Evolutionary conservation across 2,329 filamentous ascomycete species (phyloP), one percentile per base, ranked within the genome.

Genomic region (Stachybotrys chartarum): DNA sequence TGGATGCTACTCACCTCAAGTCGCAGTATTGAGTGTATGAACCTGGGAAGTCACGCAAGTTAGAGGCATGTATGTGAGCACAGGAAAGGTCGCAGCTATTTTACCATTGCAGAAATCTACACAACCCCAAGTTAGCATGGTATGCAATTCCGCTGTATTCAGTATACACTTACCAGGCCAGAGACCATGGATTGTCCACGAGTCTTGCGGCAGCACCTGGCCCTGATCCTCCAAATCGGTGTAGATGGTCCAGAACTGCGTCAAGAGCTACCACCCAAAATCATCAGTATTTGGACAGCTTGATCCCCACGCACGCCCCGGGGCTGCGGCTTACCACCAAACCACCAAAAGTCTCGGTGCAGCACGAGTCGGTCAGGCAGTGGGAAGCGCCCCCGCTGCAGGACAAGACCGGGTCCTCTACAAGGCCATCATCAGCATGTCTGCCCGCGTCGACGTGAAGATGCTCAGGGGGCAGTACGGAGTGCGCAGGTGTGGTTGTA

Each of bases 1-100:
- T 51, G 24, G 24, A 24, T 24, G 24, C 24, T 17, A 30, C 63
- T 57, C 56, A 71, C 68, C 62, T 72, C 52, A 85, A 65, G 63
- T 88, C 85, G 69, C 85, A 88, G 68, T 86, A 88, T 59, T 87
- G 83, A 0, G 83, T 86, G 65, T 82, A 87, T 1, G 76, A 78
- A 50, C 83, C 81, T 70, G 76, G 72, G 17, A 24, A 17, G 14
- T 30, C n/a, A 7, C 3, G 49, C 32, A 12, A 51, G 49, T 51
- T 5, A 12, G 12, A 16, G 35, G n/a, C 8, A 12, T 75, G 17
- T 16, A 24, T n/a, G 18, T 58, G 48, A 48, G 31, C 5, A 55
- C 12, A 24, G 17, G 17, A 50, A 10, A 18, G 7, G 10, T 12
- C 1, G 35, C 35, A 39, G 18, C 5, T 7, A n/a, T n/a, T 31